A percentile compares a stretch with the other conserved stretches of the same genome.
phyloP scores from a whole-genome alignment of 306 rosid genomes.

The Prunus mume region DNA sequence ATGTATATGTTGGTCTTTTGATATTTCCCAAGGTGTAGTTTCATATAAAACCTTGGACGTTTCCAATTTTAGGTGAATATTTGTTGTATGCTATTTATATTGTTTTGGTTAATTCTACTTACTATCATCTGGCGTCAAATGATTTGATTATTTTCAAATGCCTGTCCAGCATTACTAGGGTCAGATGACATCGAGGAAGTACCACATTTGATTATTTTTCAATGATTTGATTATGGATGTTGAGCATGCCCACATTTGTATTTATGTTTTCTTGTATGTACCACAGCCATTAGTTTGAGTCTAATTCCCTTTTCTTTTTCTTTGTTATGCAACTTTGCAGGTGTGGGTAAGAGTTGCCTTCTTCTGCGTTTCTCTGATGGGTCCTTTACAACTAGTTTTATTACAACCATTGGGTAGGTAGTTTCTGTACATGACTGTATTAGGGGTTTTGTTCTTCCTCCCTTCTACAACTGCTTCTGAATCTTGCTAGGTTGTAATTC shows the following conservation, averaged over 20 bases:
- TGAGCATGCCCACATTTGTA: background rate
- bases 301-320: background rate
- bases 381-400: slow-evolving; percentile 92
- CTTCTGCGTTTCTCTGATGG: slow-evolving; percentile 98
- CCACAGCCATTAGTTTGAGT: background rate
- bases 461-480: slow-evolving; percentile 18
- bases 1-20: background rate
- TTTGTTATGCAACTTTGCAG: slow-evolving; percentile 36
- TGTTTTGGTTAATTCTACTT: background rate
- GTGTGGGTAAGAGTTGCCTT: slow-evolving; percentile 99
- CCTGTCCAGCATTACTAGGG: background rate
- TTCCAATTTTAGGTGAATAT: background rate
- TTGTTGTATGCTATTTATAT: background rate
- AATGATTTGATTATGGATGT: background rate
- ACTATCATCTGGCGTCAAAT: background rate
- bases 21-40: background rate
- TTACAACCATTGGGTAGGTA: slow-evolving; percentile 88
- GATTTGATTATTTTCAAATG: background rate
- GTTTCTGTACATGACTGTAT: background rate
- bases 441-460: slow-evolving; percentile 1
- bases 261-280: background rate
- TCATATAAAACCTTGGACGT: background rate
- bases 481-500: slow-evolving; percentile 29
- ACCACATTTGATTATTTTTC: no score
- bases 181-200: background rate